Percentiles rank a stretch among this genome's conserved stretches.
Conservation (phyloP, 345 rosid species). For the Sonneratia caseolaris region DNA sequence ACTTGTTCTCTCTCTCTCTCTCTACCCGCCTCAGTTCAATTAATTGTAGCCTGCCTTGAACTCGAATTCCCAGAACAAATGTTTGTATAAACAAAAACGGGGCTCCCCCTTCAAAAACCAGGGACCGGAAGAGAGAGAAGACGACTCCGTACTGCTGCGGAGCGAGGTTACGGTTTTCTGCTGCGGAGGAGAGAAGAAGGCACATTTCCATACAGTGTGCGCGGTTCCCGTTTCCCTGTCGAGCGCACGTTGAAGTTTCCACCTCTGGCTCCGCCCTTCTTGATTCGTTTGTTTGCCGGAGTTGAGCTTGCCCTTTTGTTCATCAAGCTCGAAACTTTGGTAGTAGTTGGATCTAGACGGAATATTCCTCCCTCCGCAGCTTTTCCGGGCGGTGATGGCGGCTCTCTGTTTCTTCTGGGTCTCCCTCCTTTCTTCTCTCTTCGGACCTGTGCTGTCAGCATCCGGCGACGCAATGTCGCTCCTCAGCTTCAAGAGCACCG, state of each 20-base stretch:
- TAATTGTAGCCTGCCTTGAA: neutral
- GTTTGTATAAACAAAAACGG: neutral
- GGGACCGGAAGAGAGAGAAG: conserved; percentile 3
- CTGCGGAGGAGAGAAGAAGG: neutral
- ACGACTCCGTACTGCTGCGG: neutral
- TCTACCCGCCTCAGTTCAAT: neutral
- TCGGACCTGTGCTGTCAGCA: conserved; percentile 1
- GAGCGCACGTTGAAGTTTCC: neutral
- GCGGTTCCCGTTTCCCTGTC: neutral
- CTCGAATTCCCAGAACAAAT: neutral
- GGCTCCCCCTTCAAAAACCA: neutral
- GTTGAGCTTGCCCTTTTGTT: neutral
- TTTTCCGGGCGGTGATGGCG: conserved; percentile 10
- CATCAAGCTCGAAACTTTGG: conserved; percentile 5
- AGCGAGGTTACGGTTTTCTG: neutral
- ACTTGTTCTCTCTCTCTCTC: conserved; percentile 1
- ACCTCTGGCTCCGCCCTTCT: neutral
- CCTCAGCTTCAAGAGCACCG: conserved; percentile 34
- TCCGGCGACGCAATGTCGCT: conserved; percentile 27
- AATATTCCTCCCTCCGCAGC: neutral
- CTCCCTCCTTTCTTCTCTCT: conserved; percentile 11
- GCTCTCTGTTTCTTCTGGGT: conserved; percentile 8
- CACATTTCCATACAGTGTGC: neutral
- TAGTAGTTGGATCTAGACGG: neutral
- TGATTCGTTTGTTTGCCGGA: neutral